phyloP scores from a whole-genome alignment of 768 basidiomycete genomes.

The Boletus reticuloceps region DNA sequence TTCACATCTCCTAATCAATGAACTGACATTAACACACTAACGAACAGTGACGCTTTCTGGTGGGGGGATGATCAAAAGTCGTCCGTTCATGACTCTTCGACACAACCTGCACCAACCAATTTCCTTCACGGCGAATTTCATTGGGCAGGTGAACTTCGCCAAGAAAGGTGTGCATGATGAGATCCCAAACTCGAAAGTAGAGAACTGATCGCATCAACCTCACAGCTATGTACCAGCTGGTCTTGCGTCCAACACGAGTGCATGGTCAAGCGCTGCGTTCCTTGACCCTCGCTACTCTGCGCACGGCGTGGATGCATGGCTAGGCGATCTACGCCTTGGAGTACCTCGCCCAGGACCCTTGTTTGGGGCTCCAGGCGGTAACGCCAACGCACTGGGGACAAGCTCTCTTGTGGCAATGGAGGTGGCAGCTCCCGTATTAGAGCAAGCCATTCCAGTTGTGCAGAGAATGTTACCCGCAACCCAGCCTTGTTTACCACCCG shows the following conservation, averaged over 20 bases:
- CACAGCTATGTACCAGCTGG: background rate
- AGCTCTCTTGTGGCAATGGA: background rate
- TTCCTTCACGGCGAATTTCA: background rate
- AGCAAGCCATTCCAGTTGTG: background rate
- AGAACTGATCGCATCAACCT: background rate
- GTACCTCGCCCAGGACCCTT: background rate
- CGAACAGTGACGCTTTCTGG: background rate
- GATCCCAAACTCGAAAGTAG: background rate
- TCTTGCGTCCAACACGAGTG: background rate
- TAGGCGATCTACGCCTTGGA: background rate
- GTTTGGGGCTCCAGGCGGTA: background rate
- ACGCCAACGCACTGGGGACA: background rate
- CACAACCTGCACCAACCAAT: background rate
- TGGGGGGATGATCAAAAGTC: background rate
- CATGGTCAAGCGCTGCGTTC: background rate
- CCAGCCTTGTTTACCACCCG: background rate
- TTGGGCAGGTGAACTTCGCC: background rate
- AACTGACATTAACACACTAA: background rate
- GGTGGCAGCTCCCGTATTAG: background rate
- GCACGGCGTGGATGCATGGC: background rate
- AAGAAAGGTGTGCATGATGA: slow-evolving; percentile 13
- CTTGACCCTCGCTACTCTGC: background rate
- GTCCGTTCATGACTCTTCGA: background rate
- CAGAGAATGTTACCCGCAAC: background rate
- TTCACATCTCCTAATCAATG: background rate